Evolutionary conservation across 2,329 filamentous ascomycete species (phyloP).

Genomic region (Falciphora oryzae): DNA sequence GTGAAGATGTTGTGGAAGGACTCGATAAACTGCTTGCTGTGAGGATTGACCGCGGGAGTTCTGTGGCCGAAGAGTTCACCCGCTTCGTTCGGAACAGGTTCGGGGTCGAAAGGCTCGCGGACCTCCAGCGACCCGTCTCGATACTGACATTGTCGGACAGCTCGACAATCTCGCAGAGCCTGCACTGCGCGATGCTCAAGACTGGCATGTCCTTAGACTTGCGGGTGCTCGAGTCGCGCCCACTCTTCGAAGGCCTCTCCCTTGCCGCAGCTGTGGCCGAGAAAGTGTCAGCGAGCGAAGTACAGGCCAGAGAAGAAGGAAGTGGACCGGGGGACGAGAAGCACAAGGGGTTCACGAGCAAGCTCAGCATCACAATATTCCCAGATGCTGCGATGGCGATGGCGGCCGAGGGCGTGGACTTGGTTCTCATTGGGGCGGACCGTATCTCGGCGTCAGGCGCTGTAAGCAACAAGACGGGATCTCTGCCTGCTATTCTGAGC

Average conservation of each 20-base stretch:
- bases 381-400: slow-evolving; percentile 55
- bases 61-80: slow-evolving; percentile 26
- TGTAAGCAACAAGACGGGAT: slow-evolving; percentile 63
- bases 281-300: slow-evolving; percentile 18
- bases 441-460: slow-evolving; percentile 50
- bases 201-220: slow-evolving; percentile 42
- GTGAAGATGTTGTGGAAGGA: slow-evolving; percentile 12
- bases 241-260: slow-evolving; percentile 58
- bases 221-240: slow-evolving; percentile 60
- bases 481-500: slow-evolving; percentile 50
- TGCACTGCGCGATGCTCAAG: slow-evolving; percentile 35
- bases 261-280: slow-evolving; percentile 40
- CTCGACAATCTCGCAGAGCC: slow-evolving; percentile 49
- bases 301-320: neutral
- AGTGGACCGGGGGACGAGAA: slow-evolving; percentile 12
- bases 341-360: neutral
- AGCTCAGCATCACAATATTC: slow-evolving; percentile 38
- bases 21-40: slow-evolving; percentile 17
- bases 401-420: slow-evolving; percentile 44
- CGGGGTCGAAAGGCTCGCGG: slow-evolving; percentile 15
- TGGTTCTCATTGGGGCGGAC: slow-evolving; percentile 60
- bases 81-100: slow-evolving; percentile 30
- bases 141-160: slow-evolving; percentile 59
- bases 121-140: slow-evolving; percentile 26
- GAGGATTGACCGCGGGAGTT: slow-evolving; percentile 18